Base-by-base conservation (phyloP, 2,329 filamentous ascomycete genomes). In the Hypoxylon rubiginosum region DNA sequence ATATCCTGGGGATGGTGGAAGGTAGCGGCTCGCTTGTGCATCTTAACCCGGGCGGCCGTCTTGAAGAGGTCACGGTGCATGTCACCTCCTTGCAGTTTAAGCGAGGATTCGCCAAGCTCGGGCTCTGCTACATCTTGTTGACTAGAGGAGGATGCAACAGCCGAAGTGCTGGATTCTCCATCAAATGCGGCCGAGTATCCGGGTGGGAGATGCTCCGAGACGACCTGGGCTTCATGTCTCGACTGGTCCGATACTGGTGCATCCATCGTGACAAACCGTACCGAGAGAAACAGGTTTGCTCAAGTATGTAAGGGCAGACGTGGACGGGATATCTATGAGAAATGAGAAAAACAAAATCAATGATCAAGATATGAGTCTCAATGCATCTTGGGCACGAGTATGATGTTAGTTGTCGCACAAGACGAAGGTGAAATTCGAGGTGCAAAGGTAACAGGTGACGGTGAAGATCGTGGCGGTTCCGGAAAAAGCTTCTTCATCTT, bases 21-120 rank as follows among this genome's bases (percentile, higher is more conserved):
- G 0, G 91, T 93, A 57, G 86, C 85, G 15, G 91, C 83, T 67
- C 91, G 86, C 73, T 81, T 70, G 80, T 82, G 76, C 78, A 80
- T 72, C 73, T 85, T 77, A 76, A 78, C 79, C 41, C 88, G 83
- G 15, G 89, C 88, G 66, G 90, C 88, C 72, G 93, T 89, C 75
- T 88, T 91, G 84, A 92, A 94, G 34, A 94, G 85, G 72, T 92
- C 90, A 34, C 92, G 89, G 75, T 94, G 91, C 21, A 94, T 90
- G 73, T 94, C 92, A 43, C 92, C 92, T 55, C 92, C 92, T 74
- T 91, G 91, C 2, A 94, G 83, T 63, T 83, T 87, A 57, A 94
- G 81, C 0, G 92, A 94, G 1, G 91, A 93, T 64, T 90, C 87
- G 48, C 72, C 67, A 13, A 36, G 4, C 11, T 50, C 58, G 10